Base-by-base conservation (phyloP, 2,329 filamentous ascomycete species). In the Aspergillus vadensis region DNA sequence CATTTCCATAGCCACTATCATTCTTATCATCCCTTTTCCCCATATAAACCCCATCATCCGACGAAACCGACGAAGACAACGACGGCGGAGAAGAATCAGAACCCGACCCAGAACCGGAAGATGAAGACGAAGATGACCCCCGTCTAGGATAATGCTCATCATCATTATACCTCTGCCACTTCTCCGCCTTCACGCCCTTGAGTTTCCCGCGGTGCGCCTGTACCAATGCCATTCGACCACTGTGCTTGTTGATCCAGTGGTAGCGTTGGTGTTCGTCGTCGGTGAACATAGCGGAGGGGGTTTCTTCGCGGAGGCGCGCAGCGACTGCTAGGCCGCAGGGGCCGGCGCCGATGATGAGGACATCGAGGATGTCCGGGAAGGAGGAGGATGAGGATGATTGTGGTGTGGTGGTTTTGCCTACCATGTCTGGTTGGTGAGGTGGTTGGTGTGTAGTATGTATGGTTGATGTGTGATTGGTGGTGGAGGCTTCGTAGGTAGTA, bases 251-350 rank as follows among this genome's bases (percentile, higher is more conserved):
- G 59, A 92, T 88, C 88, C 90, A 92, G 73, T 91, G 86, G 72
- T 91, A 94, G n/a, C 91, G 83, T 44, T 88, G 86, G 69, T 94
- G 90, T 70, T 94, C 91, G 66, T 91, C 89, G 70, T 94, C 90
- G 0, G 91, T 93, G 76, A 94, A 94, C 55, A 92, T 85, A 1
- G 91, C 90, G 0, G 88, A 91, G 0, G 91, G 91, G 0, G 89
- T 90, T 57, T 83, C 81, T 74, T 94, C 91, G 44, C 85, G 83
- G 1, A 94, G 82, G 4, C 91, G 84, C 1, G 90, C 86, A 8
- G 91, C 89, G 5, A 90, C 85, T 5, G 89, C 89, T 3, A 94
- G 85, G 4, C 90, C 90, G 65, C 87, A 90, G 4, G 91, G 90
- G 0, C 91, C 91, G 6, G 87, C 89, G 8, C 91, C 91, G 43